Evolutionary conservation across 2,329 filamentous ascomycete species (phyloP).

Genomic region (Raffaelea deltoideospora): DNA sequence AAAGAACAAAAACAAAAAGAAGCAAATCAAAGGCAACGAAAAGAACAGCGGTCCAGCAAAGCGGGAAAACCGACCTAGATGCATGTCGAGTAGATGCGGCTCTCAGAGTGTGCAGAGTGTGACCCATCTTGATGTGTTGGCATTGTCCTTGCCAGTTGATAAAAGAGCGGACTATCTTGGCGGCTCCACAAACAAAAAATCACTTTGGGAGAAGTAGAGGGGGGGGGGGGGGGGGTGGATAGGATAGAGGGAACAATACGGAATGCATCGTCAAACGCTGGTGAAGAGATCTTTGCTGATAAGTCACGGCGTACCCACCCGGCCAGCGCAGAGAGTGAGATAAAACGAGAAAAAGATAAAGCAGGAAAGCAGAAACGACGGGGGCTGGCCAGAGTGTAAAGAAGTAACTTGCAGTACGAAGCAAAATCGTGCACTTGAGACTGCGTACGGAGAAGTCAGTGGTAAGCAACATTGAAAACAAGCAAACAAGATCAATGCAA

Average conservation of each 20-base stretch:
- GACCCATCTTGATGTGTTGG: constrained; percentile 74
- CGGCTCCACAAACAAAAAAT: constrained; percentile 47
- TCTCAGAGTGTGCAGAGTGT: constrained; percentile 45
- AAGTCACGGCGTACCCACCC: too few species aligned
- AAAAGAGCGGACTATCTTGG: constrained; percentile 45
- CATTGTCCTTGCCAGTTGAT: constrained; percentile 72
- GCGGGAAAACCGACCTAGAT: constrained; percentile 31
- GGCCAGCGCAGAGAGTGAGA: not conserved
- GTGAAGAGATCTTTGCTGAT: too few species aligned
- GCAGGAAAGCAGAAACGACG: not conserved
- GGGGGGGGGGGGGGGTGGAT: constrained; percentile 8
- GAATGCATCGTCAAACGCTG: constrained; percentile 23
- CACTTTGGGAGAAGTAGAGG: too few species aligned
- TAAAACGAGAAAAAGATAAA: not conserved
- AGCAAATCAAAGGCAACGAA: too few species aligned
- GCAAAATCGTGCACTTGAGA: too few species aligned
- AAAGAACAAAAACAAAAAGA: too few species aligned
- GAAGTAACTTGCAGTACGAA: too few species aligned
- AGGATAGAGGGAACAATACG: constrained; percentile 7
- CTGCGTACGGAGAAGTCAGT: too few species aligned
- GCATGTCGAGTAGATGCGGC: constrained; percentile 49
- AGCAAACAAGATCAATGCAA: too few species aligned
- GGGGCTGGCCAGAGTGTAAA: too few species aligned
- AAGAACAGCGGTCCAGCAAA: too few species aligned
- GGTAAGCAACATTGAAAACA: too few species aligned